Conservation (phyloP, 2,329 filamentous ascomycete species). For the Alternaria sp. region DNA sequence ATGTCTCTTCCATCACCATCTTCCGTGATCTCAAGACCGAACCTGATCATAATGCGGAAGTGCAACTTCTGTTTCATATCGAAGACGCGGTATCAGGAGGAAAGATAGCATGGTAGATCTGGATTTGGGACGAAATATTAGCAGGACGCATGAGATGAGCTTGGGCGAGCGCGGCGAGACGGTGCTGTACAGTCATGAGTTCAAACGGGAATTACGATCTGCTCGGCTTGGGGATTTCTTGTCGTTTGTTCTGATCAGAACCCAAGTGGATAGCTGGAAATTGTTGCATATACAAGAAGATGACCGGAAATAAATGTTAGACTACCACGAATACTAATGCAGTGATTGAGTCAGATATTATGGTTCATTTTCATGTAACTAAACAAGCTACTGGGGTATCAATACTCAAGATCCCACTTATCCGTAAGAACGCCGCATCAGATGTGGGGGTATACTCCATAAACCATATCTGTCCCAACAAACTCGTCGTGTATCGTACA, state of each 20-base stretch:
- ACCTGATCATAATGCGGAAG: background rate
- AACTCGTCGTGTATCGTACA: background rate
- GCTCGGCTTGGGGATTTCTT: background rate
- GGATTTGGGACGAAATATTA: background rate
- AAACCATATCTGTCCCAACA: background rate
- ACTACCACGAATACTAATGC: background rate
- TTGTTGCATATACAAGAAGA: background rate
- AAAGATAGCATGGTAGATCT: background rate
- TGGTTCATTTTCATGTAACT: background rate
- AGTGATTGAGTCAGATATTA: background rate
- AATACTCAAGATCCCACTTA: background rate
- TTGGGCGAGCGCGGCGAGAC: background rate
- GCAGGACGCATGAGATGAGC: background rate
- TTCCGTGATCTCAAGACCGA: background rate
- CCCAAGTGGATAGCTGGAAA: background rate
- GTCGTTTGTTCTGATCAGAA: background rate
- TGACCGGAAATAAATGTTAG: background rate
- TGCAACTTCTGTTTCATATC: background rate
- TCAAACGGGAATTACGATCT: background rate
- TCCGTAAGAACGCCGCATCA: background rate
- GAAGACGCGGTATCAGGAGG: background rate
- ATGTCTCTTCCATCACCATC: background rate
- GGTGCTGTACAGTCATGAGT: background rate
- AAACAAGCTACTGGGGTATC: constrained; percentile 2
- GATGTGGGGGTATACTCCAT: background rate